Base-by-base conservation (phyloP, 345 rosid species). In the Melastoma malabathricum region DNA sequence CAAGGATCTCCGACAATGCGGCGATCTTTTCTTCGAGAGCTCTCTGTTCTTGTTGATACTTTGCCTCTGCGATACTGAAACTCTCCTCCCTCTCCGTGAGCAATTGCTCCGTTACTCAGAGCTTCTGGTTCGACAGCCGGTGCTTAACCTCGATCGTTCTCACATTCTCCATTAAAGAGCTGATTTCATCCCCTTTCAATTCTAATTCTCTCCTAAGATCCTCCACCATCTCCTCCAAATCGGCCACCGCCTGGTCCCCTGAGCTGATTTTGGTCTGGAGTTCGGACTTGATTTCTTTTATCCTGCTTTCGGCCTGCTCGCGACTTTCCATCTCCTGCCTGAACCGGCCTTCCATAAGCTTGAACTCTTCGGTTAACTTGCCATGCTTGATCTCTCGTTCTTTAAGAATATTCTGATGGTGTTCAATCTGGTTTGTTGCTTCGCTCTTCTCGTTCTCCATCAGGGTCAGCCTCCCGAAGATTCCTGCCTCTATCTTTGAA, bases 41-140 rank as follows among this genome's bases (percentile, higher is more conserved):
- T 62, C 63, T 70, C 54, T 65, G 83, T 61, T 92, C 78, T 76
- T 81, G 78, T 60, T 56, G 62, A 66, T 76, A 70, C 69, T 68
- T 75, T 41, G 72, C 80, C 72, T 82, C 94, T 15, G 78, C 76
- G 58, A 70, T 70, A 69, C 71, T 74, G 59, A 69, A 67, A 44
- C 59, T 66, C 55, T 79, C 94, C 73, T 87, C 98, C 57, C 62
- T 82, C 79, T 87, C 94, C 1, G 68, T 54, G 15, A 92, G 75
- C 39, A 79, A 69, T 56, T 92, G 97, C 15, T 92, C 95, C 1
- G 94, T 82, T 62, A 87, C 72, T 39, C 98, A 83, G 41, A 82
- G 87, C 68, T 92, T 87, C 81, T 92, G 97, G 77, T 81, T 92
- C 10, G 97, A 87, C 56, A 92, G 59, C 25, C 95, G 83, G 51